Conservation (phyloP, 306 rosid genomes). For the Corylus americana region DNA sequence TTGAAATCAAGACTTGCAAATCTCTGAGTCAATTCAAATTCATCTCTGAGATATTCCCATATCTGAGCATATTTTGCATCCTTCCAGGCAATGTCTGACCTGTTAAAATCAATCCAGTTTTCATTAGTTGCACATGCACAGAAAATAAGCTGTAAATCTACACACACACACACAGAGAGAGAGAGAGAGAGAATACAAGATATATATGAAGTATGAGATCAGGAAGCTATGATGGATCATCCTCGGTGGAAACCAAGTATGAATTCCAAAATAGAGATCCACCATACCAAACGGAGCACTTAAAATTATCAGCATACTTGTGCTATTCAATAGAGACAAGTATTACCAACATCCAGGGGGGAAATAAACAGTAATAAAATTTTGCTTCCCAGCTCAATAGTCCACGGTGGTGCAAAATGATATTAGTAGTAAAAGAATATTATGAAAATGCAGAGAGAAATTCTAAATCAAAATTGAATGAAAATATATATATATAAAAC, state of each 20-base stretch:
- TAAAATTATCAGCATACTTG: not conserved
- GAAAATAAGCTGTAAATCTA: not conserved
- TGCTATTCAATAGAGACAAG: not conserved
- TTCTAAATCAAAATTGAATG: not conserved
- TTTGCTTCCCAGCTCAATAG: not conserved
- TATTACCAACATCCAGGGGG: not conserved
- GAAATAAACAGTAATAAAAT: not conserved
- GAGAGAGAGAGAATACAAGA: not conserved
- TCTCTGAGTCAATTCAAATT: slow-evolving; percentile 92
- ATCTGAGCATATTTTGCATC: slow-evolving; percentile 99
- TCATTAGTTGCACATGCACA: not conserved
- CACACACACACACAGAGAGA: not conserved
- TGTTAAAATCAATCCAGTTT: slow-evolving; percentile 35
- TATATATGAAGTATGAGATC: not conserved
- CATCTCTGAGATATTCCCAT: slow-evolving; percentile 97
- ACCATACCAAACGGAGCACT: not conserved
- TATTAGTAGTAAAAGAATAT: not conserved
- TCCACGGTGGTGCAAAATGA: not conserved
- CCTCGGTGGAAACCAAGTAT: too few relatives aligned
- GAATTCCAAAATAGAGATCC: not conserved
- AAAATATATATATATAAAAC: not conserved
- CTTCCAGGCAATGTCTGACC: slow-evolving; percentile 99
- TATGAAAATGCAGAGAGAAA: not conserved
- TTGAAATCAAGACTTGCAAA: slow-evolving; percentile 95
- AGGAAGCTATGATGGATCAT: not conserved